Evolutionary conservation across 306 rosid genomes (phyloP).

Genomic region (Citrullus amarus): DNA sequence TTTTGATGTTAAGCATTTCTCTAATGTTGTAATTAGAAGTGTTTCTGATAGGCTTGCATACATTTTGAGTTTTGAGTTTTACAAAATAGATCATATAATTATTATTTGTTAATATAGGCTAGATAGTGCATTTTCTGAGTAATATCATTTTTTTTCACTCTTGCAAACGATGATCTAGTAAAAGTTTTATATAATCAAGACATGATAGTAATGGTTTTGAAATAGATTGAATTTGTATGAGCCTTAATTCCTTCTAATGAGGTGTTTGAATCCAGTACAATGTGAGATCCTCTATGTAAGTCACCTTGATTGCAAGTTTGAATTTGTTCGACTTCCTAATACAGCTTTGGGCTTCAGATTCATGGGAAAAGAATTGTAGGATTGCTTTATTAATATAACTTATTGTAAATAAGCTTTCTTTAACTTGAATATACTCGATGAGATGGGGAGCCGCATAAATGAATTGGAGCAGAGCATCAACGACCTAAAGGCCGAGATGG

Average conservation of each 20-base stretch:
- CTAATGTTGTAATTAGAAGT: not conserved
- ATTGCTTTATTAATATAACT: constrained; percentile 5
- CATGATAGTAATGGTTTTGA: not conserved
- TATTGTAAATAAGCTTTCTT: constrained; percentile 27
- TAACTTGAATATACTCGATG: constrained; percentile 75
- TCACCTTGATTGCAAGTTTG: not conserved
- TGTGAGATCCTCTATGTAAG: not conserved
- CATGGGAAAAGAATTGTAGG: not conserved
- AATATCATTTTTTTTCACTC: not conserved
- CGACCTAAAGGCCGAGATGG: constrained; percentile 83
- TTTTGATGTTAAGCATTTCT: not conserved
- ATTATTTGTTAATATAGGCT: not conserved
- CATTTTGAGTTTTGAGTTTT: not conserved
- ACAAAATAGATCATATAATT: not conserved
- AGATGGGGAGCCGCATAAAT: constrained; percentile 85
- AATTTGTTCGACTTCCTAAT: not conserved
- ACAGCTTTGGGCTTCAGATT: not conserved
- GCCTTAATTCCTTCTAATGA: not conserved
- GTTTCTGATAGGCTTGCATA: not conserved
- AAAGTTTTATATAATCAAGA: not conserved
- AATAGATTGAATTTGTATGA: not conserved
- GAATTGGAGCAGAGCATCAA: constrained; percentile 92
- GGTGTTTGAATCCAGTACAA: not conserved
- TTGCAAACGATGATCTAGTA: not conserved
- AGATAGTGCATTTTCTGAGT: not conserved